Evolutionary conservation across 2,329 filamentous ascomycete genomes (phyloP).

Genomic region (Neofusicoccum ribis): DNA sequence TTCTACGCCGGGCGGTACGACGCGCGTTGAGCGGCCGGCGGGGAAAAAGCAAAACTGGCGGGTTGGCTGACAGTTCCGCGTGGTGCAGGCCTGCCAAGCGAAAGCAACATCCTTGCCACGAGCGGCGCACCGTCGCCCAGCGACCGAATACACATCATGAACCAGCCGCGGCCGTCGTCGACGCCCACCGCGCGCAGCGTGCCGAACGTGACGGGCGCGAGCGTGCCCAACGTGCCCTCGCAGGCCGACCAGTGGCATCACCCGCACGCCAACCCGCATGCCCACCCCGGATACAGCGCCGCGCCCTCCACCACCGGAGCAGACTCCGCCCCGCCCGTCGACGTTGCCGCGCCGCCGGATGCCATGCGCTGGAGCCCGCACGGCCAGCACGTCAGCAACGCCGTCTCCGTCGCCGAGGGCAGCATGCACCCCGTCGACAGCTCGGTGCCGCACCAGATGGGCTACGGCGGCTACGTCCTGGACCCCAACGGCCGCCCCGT

Average conservation of each 20-base stretch:
- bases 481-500: slow-evolving; percentile 40
- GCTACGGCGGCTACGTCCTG: slow-evolving; percentile 31
- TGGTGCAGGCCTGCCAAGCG: slow-evolving; percentile 18
- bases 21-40: slow-evolving; percentile 12
- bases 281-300: slow-evolving; percentile 17
- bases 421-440: slow-evolving; percentile 19
- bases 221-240: slow-evolving; percentile 24
- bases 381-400: slow-evolving; percentile 30
- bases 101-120: slow-evolving; percentile 26
- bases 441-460: slow-evolving; percentile 19
- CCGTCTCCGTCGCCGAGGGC: slow-evolving; percentile 34
- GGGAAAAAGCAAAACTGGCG: slow-evolving; percentile 13
- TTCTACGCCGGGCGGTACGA: background rate
- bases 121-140: slow-evolving; percentile 39
- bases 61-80: slow-evolving; percentile 14
- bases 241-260: slow-evolving; percentile 39
- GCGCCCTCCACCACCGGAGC: slow-evolving; percentile 12
- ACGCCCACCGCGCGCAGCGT: slow-evolving; percentile 39
- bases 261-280: slow-evolving; percentile 29
- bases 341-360: slow-evolving; percentile 32
- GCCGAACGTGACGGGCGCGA: slow-evolving; percentile 38
- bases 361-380: slow-evolving; percentile 37
- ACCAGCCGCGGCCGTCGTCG: slow-evolving; percentile 39
- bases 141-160: slow-evolving; percentile 41
- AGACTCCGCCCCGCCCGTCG: slow-evolving; percentile 25